phyloP scores from a whole-genome alignment of 2,329 filamentous ascomycete species.

The Zasmidium citrigriseum region DNA sequence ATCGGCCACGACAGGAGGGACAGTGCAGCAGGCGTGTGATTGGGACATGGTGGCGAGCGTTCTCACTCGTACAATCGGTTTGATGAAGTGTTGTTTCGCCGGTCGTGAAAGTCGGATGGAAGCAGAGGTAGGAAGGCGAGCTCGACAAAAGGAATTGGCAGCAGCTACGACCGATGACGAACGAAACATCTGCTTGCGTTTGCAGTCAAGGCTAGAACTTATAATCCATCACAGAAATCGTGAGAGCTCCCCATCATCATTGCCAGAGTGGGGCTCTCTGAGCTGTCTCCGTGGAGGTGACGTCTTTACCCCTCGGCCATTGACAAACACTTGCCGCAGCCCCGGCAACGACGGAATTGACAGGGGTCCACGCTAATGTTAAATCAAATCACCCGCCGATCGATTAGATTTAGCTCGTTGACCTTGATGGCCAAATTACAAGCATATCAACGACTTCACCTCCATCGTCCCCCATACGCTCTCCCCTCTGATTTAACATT shows the following conservation, averaged over 20 bases:
- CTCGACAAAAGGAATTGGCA: not conserved
- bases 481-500: not conserved
- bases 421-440: not conserved
- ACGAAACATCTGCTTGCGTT: not conserved
- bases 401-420: not conserved
- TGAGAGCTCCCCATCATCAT: not conserved
- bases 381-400: not conserved
- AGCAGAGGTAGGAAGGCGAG: not conserved
- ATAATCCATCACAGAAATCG: not conserved
- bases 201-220: not conserved
- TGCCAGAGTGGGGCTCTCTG: too few species aligned
- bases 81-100: not conserved
- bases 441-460: not conserved
- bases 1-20: slow-evolving; percentile 50
- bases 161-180: not conserved
- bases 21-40: slow-evolving; percentile 48
- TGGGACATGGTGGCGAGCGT: slow-evolving; percentile 31
- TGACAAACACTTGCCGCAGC: not conserved
- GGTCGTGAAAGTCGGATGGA: not conserved
- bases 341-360: too few species aligned
- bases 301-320: not conserved
- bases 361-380: too few species aligned
- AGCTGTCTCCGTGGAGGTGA: not conserved
- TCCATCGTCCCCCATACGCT: not conserved
- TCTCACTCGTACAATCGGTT: slow-evolving; percentile 5